Evolutionary conservation across 148 eudicot species (phyloP), one percentile per base, ranked within the genome.

Genomic region (Fagopyrum homotropicum): DNA sequence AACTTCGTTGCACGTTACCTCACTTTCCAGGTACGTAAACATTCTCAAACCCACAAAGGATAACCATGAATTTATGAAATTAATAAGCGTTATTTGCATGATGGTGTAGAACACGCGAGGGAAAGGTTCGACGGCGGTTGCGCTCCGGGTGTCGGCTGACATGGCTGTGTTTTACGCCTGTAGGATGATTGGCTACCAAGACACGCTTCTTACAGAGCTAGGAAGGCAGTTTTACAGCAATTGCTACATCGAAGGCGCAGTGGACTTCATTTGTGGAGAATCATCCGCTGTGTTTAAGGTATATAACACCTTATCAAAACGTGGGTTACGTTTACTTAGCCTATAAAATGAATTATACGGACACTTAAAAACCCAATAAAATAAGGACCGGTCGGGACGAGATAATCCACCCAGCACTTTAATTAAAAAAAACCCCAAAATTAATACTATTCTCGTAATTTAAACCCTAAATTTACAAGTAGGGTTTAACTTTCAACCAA

Each of bases 211-310:
- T 30, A 91, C 88, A 44, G 89, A 89, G 43, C 43, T 47, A 9
- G 97, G 97, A 1, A 86, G 80, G 16, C 97, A 91, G 54, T 86
- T 83, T 50, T 91, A 87, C 60, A 84, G 73, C 61, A 84, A 91
- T 29, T 91, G 97, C 76, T 91, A 91, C 70, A 88, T 91, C 47
- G 90, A 91, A 85, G 97, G 97, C 68, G 93, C 79, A 7, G 80
- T 83, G 44, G 97, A 91, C 75, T 91, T 91, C 80, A 86, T 91
- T 11, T 91, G 78, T 75, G 97, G 97, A 73, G 81, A 83, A 7
- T 54, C 60, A 35, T 54, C 64, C 54, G 76, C 64, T 74, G 45
- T 52, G 10, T 52, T 12, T 11, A 17, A 75, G 22, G 50, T 7
- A 16, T 7, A 16, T 63, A 9, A 17, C 40, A 35, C 40, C 2